Evolutionary conservation across 768 basidiomycete species (phyloP), one percentile per base, ranked within the genome.

Genomic region (Hygrophoropsis aurantiaca): DNA sequence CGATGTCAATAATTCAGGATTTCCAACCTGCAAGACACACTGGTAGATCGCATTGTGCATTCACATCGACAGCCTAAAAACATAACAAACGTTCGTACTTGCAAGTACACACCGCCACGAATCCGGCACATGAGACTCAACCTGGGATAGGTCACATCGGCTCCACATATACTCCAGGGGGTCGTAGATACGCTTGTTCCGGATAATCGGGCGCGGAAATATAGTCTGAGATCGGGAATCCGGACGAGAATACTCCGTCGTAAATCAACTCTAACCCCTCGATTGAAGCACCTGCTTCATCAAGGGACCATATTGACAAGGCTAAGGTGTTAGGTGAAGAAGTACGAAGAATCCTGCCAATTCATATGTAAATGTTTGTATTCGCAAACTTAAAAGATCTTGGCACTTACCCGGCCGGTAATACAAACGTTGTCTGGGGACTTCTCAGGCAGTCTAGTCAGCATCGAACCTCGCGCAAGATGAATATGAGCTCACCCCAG

Each of bases 231-330:
- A 77, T 68, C 15, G 57, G 34, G 38, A 76, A 57, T 10, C 71
- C 58, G 4, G 73, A 72, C 15, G 66, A 61, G 50, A 77, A 77
- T 3, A 60, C 64, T 9, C 75, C 76, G 49, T 79, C 77, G 1
- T 73, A 67, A 11, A 77, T 65, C 21, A 79, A 58, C 30, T 66
- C 51, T 25, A 79, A 55, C 3, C 70, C 72, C 21, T 69, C 65
- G 23, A 79, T 64, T 4, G 67, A 69, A 4, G 76, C 73, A 7
- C 77, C 75, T 3, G 49, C 44, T 0, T 53, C 58, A 48, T 78
- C 75, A 26, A 78, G 66, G 13, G 77, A 74, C 77, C 77, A 79
- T 8, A 79, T 60, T 20, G 74, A 75, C 11, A 79, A 51, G 2
- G 69, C 76, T 10, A 78, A 57, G 0, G 77, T 77, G 50, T 79